These are phyloP conservation scores for Zygotorulaspora danielsina DNA, from an alignment of 805 yeast genomes.

Conservation along the genomic window DNA sequence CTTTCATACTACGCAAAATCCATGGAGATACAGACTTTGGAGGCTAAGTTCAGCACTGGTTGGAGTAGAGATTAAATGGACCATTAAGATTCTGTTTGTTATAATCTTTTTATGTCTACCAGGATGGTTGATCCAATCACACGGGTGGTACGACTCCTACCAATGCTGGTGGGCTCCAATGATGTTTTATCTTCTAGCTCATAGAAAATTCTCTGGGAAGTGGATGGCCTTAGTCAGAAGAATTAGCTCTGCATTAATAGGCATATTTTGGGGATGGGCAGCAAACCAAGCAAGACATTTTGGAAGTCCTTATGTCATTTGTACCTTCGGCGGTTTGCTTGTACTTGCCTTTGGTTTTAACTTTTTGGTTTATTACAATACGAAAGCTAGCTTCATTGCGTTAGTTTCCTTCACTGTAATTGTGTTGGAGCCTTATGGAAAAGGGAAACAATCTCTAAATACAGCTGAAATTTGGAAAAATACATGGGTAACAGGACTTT, in stretches of 20 bases:
- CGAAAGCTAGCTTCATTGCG: slow-evolving; percentile 43
- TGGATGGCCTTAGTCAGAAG: slow-evolving; percentile 37
- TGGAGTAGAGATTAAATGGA: slow-evolving; percentile 42
- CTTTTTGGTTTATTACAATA: slow-evolving; percentile 37
- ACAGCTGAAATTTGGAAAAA: slow-evolving; percentile 35
- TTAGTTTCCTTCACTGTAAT: slow-evolving; percentile 41
- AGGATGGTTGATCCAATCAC: slow-evolving; percentile 39
- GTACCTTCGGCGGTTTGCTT: slow-evolving; percentile 39
- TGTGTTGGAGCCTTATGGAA: slow-evolving; percentile 33
- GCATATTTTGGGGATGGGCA: slow-evolving; percentile 48
- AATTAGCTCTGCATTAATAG: slow-evolving; percentile 36
- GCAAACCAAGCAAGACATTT: slow-evolving; percentile 40
- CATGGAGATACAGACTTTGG: slow-evolving; percentile 41
- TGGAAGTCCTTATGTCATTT: slow-evolving; percentile 39
- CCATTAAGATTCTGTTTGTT: slow-evolving; percentile 39
- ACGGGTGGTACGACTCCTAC: slow-evolving; percentile 41
- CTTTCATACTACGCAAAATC: slow-evolving; percentile 37
- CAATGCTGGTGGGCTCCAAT: slow-evolving; percentile 45
- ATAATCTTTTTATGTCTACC: slow-evolving; percentile 42
- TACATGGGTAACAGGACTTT: slow-evolving; percentile 40
- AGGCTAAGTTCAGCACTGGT: slow-evolving; percentile 31
- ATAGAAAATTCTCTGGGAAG: slow-evolving; percentile 40
- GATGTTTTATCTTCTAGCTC: slow-evolving; percentile 37
- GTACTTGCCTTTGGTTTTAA: slow-evolving; percentile 35
- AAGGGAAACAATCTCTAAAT: slow-evolving; percentile 13